Evolutionary conservation across 129 eudicot genomes (phyloP), one percentile per base, ranked within the genome.

Genomic region (Solidago caesia): DNA sequence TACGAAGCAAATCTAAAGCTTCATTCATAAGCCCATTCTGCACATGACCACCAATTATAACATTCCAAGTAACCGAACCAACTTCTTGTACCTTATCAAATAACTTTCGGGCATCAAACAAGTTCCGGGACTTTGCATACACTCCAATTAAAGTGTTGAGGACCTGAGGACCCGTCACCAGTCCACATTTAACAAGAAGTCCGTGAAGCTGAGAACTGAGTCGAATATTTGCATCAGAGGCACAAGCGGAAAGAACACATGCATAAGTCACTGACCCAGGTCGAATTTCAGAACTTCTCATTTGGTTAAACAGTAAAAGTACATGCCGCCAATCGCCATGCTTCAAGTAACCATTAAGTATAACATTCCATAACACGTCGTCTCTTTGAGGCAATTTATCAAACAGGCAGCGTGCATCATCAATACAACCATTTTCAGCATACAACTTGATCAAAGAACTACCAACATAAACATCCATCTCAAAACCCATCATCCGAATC

Each of bases 31-130:
- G 84, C 45, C 92, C 92, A 60, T 88, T 88, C 41, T 83, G 90
- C 29, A 88, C 96, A 71, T 90, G 88, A 6, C 98, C 96, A 71
- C 91, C 86, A 62, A 93, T 88, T 82, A 93, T 84, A 53, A 83
- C 96, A 74, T 90, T 93, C 96, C 96, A 93, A 21, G 86, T 76
- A 75, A 93, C 89, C 13, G 68, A 70, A 84, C 73, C 77, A 27
- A 73, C 70, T 73, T 81, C 84, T 8, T 49, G 52, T 15, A 75
- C 52, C 6, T 75, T 70, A 75, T 83, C 83, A 72, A 90, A 93
- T 67, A 93, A 72, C 70, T 76, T 61, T 4, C 83, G 79, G 0
- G 98, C 96, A 74, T 88, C 87, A 16, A 47, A 67, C 58, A 88
- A 51, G 43, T 67, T 73, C 21, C 69, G 81, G 29, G 84, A 90